Percentiles rank a stretch among this genome's conserved stretches.
Evolutionary conservation across 257 asterid species (phyloP).

Genomic region (Gentiana dahurica): DNA sequence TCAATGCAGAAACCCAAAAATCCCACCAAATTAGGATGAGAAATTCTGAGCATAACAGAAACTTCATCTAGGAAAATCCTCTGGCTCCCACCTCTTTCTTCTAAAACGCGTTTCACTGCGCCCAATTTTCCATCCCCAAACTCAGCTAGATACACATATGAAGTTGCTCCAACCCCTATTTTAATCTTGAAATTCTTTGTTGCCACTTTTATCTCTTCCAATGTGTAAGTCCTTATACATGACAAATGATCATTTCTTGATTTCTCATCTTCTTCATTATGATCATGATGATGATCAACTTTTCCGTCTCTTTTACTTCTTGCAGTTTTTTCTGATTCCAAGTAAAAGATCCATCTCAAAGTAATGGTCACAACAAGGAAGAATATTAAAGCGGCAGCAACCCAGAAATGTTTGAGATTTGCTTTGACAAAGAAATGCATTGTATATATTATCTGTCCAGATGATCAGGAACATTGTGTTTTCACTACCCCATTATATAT

Average conservation of each 20-base stretch:
- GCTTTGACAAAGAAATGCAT: constrained; percentile 58
- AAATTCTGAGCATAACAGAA: constrained; percentile 74
- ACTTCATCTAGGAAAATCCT: constrained; percentile 77
- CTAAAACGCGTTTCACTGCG: constrained; percentile 63
- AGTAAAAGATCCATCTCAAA: constrained; percentile 28
- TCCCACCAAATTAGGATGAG: constrained; percentile 65
- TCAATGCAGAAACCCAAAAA: constrained; percentile 75
- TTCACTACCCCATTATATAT: constrained; percentile 2
- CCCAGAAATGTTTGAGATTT: constrained; percentile 35
- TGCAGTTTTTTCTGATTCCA: constrained; percentile 14
- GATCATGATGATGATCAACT: constrained; percentile 6
- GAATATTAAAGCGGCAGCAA: constrained; percentile 37
- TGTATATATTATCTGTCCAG: constrained; percentile 9
- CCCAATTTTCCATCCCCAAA: constrained; percentile 54
- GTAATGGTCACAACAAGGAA: constrained; percentile 35
- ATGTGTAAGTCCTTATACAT: constrained; percentile 48
- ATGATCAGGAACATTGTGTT: neutral
- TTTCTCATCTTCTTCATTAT: constrained; percentile 12
- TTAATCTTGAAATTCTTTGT: constrained; percentile 47
- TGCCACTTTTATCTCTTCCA: constrained; percentile 53
- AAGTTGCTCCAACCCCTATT: constrained; percentile 68
- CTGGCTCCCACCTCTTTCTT: constrained; percentile 68
- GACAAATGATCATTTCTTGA: neutral
- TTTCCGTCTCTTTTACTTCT: constrained; percentile 4
- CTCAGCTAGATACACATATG: constrained; percentile 66